These are phyloP conservation scores for Dactylellina haptotyla DNA, from an alignment of 2,329 filamentous ascomycete genomes.

Conservation along the genomic window DNA sequence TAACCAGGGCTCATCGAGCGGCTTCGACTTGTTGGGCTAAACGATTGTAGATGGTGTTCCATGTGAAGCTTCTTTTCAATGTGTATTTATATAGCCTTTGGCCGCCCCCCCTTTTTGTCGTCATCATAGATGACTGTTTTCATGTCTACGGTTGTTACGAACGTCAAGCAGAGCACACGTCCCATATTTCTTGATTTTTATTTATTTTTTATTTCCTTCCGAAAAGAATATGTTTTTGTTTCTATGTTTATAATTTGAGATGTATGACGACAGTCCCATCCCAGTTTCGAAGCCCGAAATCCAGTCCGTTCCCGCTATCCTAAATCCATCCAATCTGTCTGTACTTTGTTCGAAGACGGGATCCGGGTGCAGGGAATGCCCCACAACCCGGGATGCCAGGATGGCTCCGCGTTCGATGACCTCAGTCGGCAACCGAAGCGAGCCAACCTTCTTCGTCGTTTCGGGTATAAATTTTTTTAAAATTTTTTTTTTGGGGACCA, in stretches of 20 bases:
- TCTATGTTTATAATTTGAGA: constrained; percentile 50
- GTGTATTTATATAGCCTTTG: constrained; percentile 38
- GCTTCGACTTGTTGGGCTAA: constrained; percentile 38
- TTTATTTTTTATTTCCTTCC: background rate
- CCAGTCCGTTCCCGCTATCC: no score
- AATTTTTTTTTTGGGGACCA: constrained; percentile 6
- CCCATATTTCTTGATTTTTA: constrained; percentile 1
- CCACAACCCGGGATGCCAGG: background rate
- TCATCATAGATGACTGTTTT: constrained; percentile 10
- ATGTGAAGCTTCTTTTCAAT: constrained; percentile 16
- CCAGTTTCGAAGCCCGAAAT: background rate
- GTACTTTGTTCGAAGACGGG: no score
- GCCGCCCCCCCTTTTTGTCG: constrained; percentile 7
- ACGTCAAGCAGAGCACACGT: constrained; percentile 24
- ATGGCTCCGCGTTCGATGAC: constrained; percentile 13
- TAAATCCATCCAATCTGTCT: no score
- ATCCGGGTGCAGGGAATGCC: background rate
- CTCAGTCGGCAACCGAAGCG: constrained; percentile 2
- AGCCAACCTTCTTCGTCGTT: background rate
- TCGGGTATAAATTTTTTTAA: background rate
- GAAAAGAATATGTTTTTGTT: constrained; percentile 31
- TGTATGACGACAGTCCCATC: constrained; percentile 17
- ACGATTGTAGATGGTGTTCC: background rate
- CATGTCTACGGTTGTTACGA: background rate
- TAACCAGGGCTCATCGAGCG: constrained; percentile 41